These are phyloP conservation scores for Trypanosoma cruzi DNA, from an alignment of 208 protist species.

Conservation along the genomic window DNA sequence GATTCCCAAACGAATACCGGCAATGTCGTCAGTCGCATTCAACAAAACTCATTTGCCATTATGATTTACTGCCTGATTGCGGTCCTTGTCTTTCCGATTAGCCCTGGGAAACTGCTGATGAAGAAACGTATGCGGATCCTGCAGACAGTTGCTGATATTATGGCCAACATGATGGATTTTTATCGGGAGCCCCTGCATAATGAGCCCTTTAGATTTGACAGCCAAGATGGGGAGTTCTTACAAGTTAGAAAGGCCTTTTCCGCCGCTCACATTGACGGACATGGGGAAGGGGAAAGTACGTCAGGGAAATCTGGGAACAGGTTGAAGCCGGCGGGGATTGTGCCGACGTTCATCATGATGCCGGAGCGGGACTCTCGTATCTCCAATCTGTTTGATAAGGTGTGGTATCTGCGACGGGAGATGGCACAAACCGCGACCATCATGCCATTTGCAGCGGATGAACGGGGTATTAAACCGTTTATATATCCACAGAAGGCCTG, in stretches of 20 bases:
- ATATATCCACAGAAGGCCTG: constrained; percentile 62
- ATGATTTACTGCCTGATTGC: constrained; percentile 83
- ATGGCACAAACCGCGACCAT: constrained; percentile 53
- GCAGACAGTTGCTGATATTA: constrained; percentile 32
- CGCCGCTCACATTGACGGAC: too few relatives aligned
- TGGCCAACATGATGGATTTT: constrained; percentile 53
- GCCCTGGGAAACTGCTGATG: constrained; percentile 56
- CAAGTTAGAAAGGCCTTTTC: neutral
- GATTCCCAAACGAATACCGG: constrained; percentile 34
- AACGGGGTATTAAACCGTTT: constrained; percentile 57
- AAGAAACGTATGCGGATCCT: constrained; percentile 57
- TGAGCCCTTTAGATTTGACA: neutral
- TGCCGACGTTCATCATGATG: constrained; percentile 3
- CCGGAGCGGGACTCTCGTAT: constrained; percentile 17
- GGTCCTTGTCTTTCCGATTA: constrained; percentile 65
- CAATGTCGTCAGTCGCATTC: constrained; percentile 66
- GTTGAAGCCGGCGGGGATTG: neutral
- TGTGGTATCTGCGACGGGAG: neutral
- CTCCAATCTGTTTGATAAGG: neutral
- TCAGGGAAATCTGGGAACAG: too few relatives aligned
- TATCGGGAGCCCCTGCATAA: constrained; percentile 42
- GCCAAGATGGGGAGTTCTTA: neutral
- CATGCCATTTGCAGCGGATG: constrained; percentile 67
- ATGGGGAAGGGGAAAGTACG: too few relatives aligned
- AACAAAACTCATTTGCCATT: constrained; percentile 85